Conservation (phyloP, 208 protist species). For the Trypanosomatidae sp. region DNA sequence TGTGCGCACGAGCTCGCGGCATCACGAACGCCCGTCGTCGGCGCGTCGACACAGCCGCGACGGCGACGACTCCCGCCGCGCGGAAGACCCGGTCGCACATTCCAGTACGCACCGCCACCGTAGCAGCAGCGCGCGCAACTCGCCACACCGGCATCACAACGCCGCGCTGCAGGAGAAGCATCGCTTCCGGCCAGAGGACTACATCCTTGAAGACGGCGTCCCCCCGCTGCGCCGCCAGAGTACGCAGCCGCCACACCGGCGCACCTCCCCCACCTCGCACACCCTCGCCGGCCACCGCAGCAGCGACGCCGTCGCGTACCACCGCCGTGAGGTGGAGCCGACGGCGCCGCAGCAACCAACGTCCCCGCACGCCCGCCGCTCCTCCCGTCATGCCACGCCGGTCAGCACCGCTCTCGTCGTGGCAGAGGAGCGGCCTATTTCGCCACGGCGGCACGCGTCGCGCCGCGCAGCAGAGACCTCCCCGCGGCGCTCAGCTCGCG, state of each 20-base stretch:
- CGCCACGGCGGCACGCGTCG: no score
- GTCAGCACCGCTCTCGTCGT: conserved; percentile 19
- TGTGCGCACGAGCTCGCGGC: conserved; percentile 8
- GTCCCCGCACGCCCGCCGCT: neutral
- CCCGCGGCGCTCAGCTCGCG: conserved; percentile 9
- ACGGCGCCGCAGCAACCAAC: neutral
- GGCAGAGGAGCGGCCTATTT: no score
- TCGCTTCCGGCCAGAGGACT: conserved; percentile 4
- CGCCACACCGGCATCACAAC: conserved; percentile 1
- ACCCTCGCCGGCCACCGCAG: neutral
- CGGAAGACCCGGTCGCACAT: neutral
- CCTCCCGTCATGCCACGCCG: conserved; percentile 9
- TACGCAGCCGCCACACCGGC: conserved; percentile 31
- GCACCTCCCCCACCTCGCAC: conserved; percentile 17
- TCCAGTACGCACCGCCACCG: conserved; percentile 12
- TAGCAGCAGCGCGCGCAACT: conserved; percentile 16
- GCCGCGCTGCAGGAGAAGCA: neutral
- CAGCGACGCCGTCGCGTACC: conserved; percentile 9
- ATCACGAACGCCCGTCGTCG: conserved; percentile 12
- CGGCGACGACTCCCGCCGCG: conserved; percentile 4
- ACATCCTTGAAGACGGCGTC: conserved; percentile 18
- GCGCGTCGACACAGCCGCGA: conserved; percentile 11
- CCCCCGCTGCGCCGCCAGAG: conserved; percentile 31
- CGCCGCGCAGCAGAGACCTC: neutral
- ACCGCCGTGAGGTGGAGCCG: conserved; percentile 20